Conservation (phyloP, 2,329 filamentous ascomycete genomes). For the Albifimbria verrucaria region DNA sequence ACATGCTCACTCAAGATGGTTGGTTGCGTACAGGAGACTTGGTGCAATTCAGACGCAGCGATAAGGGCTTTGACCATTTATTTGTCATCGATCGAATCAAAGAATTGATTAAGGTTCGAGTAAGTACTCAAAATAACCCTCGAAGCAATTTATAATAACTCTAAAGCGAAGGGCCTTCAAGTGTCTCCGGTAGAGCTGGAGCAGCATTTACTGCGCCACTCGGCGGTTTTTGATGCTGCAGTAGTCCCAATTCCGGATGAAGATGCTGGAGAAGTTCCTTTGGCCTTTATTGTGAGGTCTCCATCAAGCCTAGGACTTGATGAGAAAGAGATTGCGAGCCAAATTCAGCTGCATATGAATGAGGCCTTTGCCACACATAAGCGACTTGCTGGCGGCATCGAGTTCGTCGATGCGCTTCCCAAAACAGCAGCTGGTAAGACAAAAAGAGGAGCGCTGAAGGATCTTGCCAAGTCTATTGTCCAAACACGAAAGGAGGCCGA, state of each 20-base stretch:
- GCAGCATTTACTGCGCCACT: conserved; percentile 62
- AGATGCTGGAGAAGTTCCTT: conserved; percentile 51
- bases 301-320: conserved; percentile 39
- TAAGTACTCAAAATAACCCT: conserved; percentile 8
- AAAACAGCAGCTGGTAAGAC: conserved; percentile 61
- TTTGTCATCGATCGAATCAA: conserved; percentile 20
- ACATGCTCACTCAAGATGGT: conserved; percentile 12
- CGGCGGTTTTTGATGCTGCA: conserved; percentile 63
- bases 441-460: conserved; percentile 46
- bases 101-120: conserved; percentile 56
- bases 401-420: conserved; percentile 53
- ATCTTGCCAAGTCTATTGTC: conserved; percentile 21
- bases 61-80: conserved; percentile 28
- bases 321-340: conserved; percentile 46
- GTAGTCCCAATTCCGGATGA: conserved; percentile 61
- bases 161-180: conserved; percentile 59
- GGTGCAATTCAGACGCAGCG: conserved; percentile 60
- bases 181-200: conserved; percentile 71
- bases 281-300: conserved; percentile 52
- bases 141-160: background rate
- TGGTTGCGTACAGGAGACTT: conserved; percentile 25
- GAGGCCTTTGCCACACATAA: conserved; percentile 37
- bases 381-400: conserved; percentile 45
- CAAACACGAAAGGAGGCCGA: conserved; percentile 4
- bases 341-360: conserved; percentile 46